Percentiles rank a stretch among this genome's conserved stretches.
These are phyloP conservation scores for Diaporthe humulicola DNA, from an alignment of 2,329 filamentous ascomycete genomes.

Conservation along the genomic window DNA sequence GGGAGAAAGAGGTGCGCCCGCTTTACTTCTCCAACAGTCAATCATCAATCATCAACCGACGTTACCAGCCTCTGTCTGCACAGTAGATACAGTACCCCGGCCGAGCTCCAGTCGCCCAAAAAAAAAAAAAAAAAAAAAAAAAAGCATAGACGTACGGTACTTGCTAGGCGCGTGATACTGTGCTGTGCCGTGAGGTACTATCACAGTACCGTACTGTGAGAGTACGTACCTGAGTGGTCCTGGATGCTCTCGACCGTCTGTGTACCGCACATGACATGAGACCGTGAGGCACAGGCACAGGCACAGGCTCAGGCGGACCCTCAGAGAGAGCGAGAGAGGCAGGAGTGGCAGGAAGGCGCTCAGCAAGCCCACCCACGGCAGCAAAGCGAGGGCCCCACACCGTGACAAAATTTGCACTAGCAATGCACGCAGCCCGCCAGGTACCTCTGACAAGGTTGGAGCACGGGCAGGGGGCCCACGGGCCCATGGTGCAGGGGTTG, in stretches of 20 bases:
- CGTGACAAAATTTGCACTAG: constrained; percentile 25
- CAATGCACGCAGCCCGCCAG: constrained; percentile 9
- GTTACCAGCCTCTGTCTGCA: background rate
- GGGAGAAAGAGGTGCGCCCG: background rate
- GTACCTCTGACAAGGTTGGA: constrained; percentile 20
- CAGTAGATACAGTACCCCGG: background rate
- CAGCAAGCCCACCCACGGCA: constrained; percentile 8
- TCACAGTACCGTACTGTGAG: background rate
- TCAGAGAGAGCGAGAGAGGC: no score
- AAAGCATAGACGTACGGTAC: constrained; percentile 4
- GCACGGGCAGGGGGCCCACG: constrained; percentile 10
- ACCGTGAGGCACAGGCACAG: constrained; percentile 3
- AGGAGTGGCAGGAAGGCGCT: background rate
- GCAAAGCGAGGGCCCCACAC: constrained; percentile 8
- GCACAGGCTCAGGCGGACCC: background rate
- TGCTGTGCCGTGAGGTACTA: background rate
- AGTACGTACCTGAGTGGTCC: constrained; percentile 5
- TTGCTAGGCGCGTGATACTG: background rate
- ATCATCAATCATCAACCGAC: constrained; percentile 12
- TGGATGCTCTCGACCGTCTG: constrained; percentile 12
- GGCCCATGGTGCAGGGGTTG: constrained; percentile 3
- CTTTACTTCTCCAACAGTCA: constrained; percentile 29
- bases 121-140: background rate
- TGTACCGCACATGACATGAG: background rate
- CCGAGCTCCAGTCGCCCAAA: constrained; percentile 9